Evolutionary conservation across 768 basidiomycete genomes (phyloP), one percentile per base, ranked within the genome.

Genomic region (Leccinum boreale): DNA sequence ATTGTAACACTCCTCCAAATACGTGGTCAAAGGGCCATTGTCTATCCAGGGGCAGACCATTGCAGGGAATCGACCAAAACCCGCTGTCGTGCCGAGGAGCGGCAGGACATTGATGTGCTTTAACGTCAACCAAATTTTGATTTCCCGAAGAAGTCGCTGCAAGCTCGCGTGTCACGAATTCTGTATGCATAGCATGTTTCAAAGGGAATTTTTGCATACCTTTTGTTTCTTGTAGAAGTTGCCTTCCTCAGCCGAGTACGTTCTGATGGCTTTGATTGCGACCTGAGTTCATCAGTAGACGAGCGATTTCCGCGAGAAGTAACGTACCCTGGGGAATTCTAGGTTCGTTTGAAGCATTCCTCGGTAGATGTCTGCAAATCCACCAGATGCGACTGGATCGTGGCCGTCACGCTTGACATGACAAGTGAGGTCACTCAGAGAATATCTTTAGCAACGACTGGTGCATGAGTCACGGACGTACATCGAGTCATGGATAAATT

Each of bases 1-100:
- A 28, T 58, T 42, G 5, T 63, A 47, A 10, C 5, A n/a, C 10
- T 56, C 49, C 21, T 65, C 62, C 49, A 71, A 33, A 50, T 68
- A 71, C 3, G 46, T 39, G 3, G 52, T 64, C 23, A 72, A 46
- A 35, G 56, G 50, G 0, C 69, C 69, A 21, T 72, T 58, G 1
- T 68, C 67, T 17, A 64, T 14, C 69, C 69, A 70, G 9, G 71
- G 70, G 15, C 61, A 73, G 14, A 73, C 56, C 66, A 70, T 70
- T 7, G 72, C 71, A 15, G 65, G 54, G 33, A 64, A 63, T 11
- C 59, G 66, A 23, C 72, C 72, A 50, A 67, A 72, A 28, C 61
- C 70, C 15, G 60, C 14, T 50, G 69, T 14, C 59, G 52, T 58
- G 12, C 61, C 61, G 19, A 62, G 45, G 9, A 62, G 53, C 9